Conservation (phyloP, 2,329 filamentous ascomycete species). For the Fusarium scirpi region DNA sequence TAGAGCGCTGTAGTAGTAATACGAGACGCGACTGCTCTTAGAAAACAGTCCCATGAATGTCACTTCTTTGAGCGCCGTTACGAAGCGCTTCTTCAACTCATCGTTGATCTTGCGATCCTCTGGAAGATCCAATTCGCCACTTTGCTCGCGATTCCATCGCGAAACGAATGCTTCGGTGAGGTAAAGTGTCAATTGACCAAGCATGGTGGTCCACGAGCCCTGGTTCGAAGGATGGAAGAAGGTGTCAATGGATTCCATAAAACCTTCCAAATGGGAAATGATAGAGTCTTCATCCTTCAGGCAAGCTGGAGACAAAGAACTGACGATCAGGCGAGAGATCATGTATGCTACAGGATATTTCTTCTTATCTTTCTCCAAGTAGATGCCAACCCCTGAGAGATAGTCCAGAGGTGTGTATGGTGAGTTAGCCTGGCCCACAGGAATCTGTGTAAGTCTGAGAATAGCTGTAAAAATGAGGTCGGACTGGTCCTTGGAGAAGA, state of each 20-base stretch:
- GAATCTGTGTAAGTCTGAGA: conserved; percentile 90
- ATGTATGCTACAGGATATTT: conserved; percentile 94
- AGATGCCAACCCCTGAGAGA: conserved; percentile 82
- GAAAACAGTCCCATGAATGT: conserved; percentile 99
- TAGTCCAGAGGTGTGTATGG: conserved; percentile 90
- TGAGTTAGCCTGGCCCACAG: conserved; percentile 94
- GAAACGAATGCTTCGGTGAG: conserved; percentile 96
- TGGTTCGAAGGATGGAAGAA: conserved; percentile 99
- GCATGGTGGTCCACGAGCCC: conserved; percentile 87
- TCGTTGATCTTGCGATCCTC: conserved; percentile 81
- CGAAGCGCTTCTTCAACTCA: conserved; percentile 88
- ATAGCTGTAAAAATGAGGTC: conserved; percentile 93
- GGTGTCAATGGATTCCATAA: conserved; percentile 95
- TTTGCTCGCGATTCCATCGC: conserved; percentile 95
- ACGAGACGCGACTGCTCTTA: conserved; percentile 92
- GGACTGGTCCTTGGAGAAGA: conserved; percentile 93
- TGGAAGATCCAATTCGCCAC: conserved; percentile 89
- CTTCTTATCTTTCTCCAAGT: conserved; percentile 91
- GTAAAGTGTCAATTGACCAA: conserved; percentile 92
- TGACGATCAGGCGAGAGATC: conserved; percentile 91
- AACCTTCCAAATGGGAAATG: conserved; percentile 84
- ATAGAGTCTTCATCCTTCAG: conserved; percentile 82
- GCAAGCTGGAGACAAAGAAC: conserved; percentile 89
- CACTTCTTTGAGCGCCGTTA: conserved; percentile 88
- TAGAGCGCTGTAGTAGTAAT: conserved; percentile 89